Base-by-base conservation (phyloP, 2,329 filamentous ascomycete species). In the Penicillium italicum region DNA sequence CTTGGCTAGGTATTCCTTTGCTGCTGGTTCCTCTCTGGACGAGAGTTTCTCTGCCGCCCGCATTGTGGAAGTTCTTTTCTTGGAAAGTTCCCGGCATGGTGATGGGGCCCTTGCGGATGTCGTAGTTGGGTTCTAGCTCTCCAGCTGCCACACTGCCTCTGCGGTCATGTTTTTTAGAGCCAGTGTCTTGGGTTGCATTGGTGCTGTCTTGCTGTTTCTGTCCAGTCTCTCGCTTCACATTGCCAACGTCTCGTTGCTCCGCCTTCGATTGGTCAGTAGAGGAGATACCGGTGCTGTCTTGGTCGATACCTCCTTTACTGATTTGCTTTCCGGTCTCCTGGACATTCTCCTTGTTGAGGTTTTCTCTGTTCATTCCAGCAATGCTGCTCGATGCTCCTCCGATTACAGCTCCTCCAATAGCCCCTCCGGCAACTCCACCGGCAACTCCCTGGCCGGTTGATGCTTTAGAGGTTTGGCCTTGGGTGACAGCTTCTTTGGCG, bases 41-140 rank as follows among this genome's bases (percentile, higher is more conserved):
- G 3, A 46, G 16, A 30, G 44, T 48, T 7, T 46, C 24, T 20
- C 33, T 48, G 12, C 52, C 55, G 6, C 41, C 50, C 16, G 22
- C 2, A 24, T 30, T 55, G 41, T 55, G 53, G n/a, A 11, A 55
- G 6, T 55, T 41, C 40, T 55, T 55, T 24, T 44, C 53, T 22
- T 55, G 53, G 20, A 51, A 55, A n/a, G 34, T 50, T 7, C 58
- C 53, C 11, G 53, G 51, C 12, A n/a, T 16, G 2, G 58, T 59
- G 22, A 64, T 62, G 14, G 63, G 63, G 4, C 63, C 63, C 20
- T 50, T 64, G 33, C 50, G 54, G 24, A 66, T 66, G 43, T 66
- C 63, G n/a, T 58, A 43, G 16, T 65, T 65, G 8, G 57, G 50
- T 26, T 51, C 41, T 12, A 55, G 53, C 6, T 45, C 18, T 33